phyloP scores from a whole-genome alignment of 257 asterid species.

The Forsythia suspensa region DNA sequence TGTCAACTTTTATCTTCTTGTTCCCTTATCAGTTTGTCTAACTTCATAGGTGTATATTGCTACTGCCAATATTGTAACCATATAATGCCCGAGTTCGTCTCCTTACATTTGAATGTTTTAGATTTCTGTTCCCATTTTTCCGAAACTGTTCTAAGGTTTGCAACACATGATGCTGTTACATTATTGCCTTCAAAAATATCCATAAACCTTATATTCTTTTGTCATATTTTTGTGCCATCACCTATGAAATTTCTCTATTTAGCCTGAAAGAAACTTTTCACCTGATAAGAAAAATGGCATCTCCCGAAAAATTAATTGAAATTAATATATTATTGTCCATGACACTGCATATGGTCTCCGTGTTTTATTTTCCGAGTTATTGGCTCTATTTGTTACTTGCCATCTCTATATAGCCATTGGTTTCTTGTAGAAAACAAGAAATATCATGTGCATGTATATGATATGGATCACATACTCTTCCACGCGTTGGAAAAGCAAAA shows the following conservation, averaged over 20 bases:
- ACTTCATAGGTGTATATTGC: neutral
- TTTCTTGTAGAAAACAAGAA: neutral
- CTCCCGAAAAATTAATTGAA: neutral
- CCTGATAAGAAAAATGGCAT: neutral
- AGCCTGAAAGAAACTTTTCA: neutral
- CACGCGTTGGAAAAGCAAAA: neutral
- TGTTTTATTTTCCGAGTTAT: neutral
- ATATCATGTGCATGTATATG: neutral
- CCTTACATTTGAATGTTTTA: neutral
- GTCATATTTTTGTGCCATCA: neutral
- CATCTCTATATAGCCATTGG: neutral
- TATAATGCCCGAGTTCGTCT: neutral
- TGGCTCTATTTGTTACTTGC: neutral
- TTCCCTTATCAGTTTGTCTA: neutral
- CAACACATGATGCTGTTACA: neutral
- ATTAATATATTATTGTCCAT: neutral
- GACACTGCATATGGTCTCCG: neutral
- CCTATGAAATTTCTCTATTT: neutral
- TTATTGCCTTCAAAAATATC: neutral
- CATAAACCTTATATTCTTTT: neutral
- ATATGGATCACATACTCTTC: neutral
- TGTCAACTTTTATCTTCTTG: neutral
- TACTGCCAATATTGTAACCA: neutral
- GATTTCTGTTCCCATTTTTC: neutral
- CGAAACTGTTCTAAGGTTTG: neutral